These are phyloP conservation scores for Lyophyllum atratum DNA, from an alignment of 768 basidiomycete species.

Conservation along the genomic window DNA sequence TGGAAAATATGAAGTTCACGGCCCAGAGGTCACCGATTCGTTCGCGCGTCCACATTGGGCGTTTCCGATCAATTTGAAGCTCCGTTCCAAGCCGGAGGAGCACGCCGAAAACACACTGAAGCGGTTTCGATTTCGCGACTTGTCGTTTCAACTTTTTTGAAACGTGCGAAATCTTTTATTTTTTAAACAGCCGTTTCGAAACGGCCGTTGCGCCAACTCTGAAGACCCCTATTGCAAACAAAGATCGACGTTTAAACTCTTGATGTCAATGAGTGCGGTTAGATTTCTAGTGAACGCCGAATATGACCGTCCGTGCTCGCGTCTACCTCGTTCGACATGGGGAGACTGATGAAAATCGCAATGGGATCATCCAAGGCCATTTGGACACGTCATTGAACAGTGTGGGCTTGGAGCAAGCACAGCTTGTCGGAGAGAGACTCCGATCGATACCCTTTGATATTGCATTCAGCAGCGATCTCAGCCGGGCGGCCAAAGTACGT, in stretches of 20 bases:
- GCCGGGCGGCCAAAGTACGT: slow-evolving; percentile 63
- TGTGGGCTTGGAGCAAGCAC: slow-evolving; percentile 60
- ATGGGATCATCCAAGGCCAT: slow-evolving; percentile 74
- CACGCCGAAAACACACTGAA: no score
- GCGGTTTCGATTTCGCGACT: no score
- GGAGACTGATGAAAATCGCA: slow-evolving; percentile 71
- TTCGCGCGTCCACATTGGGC: no score
- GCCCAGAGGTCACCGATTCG: no score
- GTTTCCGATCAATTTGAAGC: no score
- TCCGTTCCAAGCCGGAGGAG: no score
- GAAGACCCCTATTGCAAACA: slow-evolving; percentile 4
- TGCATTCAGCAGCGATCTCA: slow-evolving; percentile 74
- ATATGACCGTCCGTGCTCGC: slow-evolving; percentile 36
- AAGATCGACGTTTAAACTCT: slow-evolving; percentile 8
- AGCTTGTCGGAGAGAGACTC: slow-evolving; percentile 53
- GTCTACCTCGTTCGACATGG: slow-evolving; percentile 77
- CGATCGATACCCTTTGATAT: slow-evolving; percentile 53
- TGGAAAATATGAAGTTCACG: no score
- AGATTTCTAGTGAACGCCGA: slow-evolving; percentile 7
- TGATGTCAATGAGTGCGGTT: background rate
- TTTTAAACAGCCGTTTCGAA: no score
- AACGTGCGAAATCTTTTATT: no score
- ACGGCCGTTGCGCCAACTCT: slow-evolving; percentile 1
- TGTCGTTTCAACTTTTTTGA: no score
- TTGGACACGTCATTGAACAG: slow-evolving; percentile 68